These are phyloP conservation scores for Cladorrhinum samala DNA, from an alignment of 495 filamentous ascomycete genomes.

Conservation along the genomic window DNA sequence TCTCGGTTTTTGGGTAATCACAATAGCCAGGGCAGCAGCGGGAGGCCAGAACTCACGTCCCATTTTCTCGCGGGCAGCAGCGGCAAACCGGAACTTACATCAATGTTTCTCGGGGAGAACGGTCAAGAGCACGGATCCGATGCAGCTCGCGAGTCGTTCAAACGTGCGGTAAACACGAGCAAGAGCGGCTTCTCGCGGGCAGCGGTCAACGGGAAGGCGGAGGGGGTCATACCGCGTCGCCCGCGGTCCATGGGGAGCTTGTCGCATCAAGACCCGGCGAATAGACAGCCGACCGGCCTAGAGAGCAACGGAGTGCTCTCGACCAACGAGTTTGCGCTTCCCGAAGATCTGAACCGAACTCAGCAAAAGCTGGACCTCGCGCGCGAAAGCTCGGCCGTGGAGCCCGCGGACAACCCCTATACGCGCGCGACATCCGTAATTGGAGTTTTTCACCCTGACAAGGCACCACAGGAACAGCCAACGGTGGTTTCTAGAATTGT, in stretches of 20 bases:
- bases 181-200: conserved; percentile 12
- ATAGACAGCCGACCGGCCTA: neutral
- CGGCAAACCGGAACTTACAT: conserved; percentile 42
- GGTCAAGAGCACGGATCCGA: conserved; percentile 34
- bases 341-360: conserved; percentile 53
- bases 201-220: conserved; percentile 12
- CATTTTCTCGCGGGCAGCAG: conserved; percentile 29
- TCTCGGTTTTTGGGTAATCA: conserved; percentile 43
- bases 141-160: conserved; percentile 23
- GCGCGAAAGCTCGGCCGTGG: conserved; percentile 59
- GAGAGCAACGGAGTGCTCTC: neutral
- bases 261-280: conserved; percentile 18
- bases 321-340: too few species aligned
- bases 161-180: conserved; percentile 10
- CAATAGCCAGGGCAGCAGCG: conserved; percentile 32
- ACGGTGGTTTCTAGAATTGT: conserved; percentile 29
- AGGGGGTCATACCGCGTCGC: conserved; percentile 11
- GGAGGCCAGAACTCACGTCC: conserved; percentile 33
- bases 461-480: conserved; percentile 20
- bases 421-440: neutral
- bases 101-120: conserved; percentile 42
- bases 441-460: neutral
- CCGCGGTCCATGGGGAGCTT: conserved; percentile 24
- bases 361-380: conserved; percentile 70
- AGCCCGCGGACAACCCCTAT: conserved; percentile 40